Base-by-base conservation (phyloP, 2,329 filamentous ascomycete species). In the Cadophora sp. region DNA sequence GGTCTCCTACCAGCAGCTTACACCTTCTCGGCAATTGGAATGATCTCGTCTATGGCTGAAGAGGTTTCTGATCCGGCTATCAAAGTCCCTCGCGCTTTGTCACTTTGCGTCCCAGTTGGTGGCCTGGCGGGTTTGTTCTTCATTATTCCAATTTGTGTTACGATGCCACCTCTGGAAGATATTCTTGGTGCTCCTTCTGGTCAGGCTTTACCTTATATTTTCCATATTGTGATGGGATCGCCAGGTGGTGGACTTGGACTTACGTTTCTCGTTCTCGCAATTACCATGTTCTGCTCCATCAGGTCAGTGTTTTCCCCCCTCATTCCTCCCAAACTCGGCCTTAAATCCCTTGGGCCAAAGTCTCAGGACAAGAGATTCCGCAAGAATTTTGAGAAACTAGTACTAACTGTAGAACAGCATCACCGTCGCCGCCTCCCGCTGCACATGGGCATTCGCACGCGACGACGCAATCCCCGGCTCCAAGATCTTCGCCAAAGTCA, bases 391-490 rank as follows among this genome's bases (percentile, higher is more conserved):
- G 6, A 30, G 27, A 30, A 30, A 30, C 27, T 6, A 30, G 27
- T 30, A 30, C 27, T 30, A 30, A 30, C 3, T 30, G 27, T 30
- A 4, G 6, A 30, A 30, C 6, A 30, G 80, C 50, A 84, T 85
- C 69, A 85, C 83, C 0, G 80, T 81, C 1, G 83, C 83, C 0
- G 83, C 84, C 0, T 83, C 81, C 0, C 83, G 89, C 8, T 91
- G 91, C 84, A 86, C 86, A 9, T 91, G 88, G 73, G 89, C 89
- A 0, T 91, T 91, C 69, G 88, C 85, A 64, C 80, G 87, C 72
- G 90, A 93, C 66, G 85, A 89, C 2, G 91, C 90, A 13, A 83
- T 93, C 7, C 89, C 90, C 0, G 83, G 83, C 45, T 89, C 87
- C 4, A 79, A 76, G 1, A 77, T 89, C 71, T 90, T 91, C 71